These are phyloP conservation scores for Nemania serpens DNA, from an alignment of 2,329 filamentous ascomycete species.

Conservation along the genomic window DNA sequence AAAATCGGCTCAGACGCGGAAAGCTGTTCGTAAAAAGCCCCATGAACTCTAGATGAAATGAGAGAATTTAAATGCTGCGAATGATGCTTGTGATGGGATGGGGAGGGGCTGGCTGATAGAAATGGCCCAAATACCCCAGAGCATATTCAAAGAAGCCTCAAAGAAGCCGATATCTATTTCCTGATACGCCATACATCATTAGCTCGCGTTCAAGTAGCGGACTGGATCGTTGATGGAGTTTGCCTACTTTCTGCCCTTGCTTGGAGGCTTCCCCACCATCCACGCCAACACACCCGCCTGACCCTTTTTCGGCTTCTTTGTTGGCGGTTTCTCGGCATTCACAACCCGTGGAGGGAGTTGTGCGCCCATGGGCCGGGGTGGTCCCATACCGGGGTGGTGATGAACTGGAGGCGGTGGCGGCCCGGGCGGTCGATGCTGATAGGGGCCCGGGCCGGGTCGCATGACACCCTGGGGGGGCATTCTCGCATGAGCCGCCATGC, in stretches of 20 bases:
- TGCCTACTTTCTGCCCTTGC: conserved; percentile 42
- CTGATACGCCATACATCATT: conserved; percentile 7
- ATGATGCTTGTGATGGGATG: neutral
- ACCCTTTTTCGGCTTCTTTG: conserved; percentile 36
- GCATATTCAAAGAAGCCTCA: neutral
- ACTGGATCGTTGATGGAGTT: neutral
- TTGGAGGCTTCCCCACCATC: conserved; percentile 38
- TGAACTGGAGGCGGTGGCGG: conserved; percentile 17
- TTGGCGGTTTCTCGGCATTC: conserved; percentile 34
- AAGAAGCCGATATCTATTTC: neutral
- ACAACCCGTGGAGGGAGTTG: conserved; percentile 30
- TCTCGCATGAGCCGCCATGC: conserved; percentile 13
- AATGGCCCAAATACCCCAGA: neutral
- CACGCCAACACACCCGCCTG: conserved; percentile 41
- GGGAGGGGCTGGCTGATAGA: conserved; percentile 5
- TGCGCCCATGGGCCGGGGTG: neutral
- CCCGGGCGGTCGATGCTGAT: conserved; percentile 8
- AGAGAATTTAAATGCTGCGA: conserved; percentile 19
- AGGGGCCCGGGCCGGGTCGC: neutral
- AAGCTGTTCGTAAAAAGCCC: conserved; percentile 31
- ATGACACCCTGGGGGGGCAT: conserved; percentile 8
- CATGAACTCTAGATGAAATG: conserved; percentile 26
- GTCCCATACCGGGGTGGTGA: neutral
- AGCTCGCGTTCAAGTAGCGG: conserved; percentile 3
- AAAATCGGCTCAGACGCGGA: conserved; percentile 34